A percentile compares a stretch with the other conserved stretches of the same genome.
phyloP scores from a whole-genome alignment of 179 eudicot genomes.

The Amaranthus tricolor region DNA sequence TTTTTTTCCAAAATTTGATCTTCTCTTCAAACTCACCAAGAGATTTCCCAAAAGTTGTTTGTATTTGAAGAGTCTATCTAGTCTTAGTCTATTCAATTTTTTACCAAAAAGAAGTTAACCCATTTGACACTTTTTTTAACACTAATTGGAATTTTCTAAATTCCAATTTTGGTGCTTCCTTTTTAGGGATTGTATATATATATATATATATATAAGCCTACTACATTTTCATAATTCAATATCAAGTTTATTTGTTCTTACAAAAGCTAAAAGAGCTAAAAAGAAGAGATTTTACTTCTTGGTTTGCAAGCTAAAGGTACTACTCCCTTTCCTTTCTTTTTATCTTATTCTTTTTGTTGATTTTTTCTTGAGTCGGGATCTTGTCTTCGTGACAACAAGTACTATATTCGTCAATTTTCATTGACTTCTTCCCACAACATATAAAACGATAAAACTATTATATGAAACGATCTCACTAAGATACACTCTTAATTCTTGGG shows the following conservation, averaged over 20 bases:
- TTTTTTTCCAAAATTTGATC: background rate
- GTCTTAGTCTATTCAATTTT: background rate
- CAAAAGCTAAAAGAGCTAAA: background rate
- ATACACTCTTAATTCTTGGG: no score
- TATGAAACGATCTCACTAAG: no score
- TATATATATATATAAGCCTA: background rate
- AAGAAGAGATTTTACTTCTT: background rate
- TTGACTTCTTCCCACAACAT: no score
- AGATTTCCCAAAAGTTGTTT: background rate
- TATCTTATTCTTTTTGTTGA: no score
- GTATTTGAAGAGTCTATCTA: slow-evolving; percentile 14
- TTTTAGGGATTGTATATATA: no score
- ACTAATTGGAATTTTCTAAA: background rate
- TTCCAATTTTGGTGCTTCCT: slow-evolving; percentile 4
- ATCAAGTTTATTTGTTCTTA: background rate
- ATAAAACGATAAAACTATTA: no score
- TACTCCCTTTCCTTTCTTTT: background rate
- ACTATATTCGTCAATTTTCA: no score
- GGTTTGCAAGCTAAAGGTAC: background rate
- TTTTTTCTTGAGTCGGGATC: no score
- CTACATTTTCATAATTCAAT: background rate
- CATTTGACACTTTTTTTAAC: slow-evolving; percentile 1
- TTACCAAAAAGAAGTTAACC: background rate
- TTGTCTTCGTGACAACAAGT: no score
- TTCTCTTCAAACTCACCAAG: slow-evolving; percentile 1